Evolutionary conservation across 2,329 filamentous ascomycete genomes (phyloP).

Genomic region (Aspergillus japonicus): DNA sequence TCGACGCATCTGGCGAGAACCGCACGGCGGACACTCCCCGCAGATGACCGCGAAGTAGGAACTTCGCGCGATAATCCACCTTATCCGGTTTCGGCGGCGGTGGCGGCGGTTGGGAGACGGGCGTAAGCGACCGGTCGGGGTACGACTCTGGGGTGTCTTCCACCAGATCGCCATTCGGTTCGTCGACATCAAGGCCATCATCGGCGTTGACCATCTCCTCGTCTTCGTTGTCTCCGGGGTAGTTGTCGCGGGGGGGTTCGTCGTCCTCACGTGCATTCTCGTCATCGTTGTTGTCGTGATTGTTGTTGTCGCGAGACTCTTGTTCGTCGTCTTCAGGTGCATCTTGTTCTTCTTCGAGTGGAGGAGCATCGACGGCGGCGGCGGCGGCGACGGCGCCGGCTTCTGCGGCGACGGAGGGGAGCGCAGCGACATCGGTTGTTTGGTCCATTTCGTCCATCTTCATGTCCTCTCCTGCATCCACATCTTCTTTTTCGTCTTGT

Average conservation of each 20-base stretch:
- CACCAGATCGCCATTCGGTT: constrained; percentile 18
- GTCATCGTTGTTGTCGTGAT: no score
- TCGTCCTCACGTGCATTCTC: no score
- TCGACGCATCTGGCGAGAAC: constrained; percentile 85
- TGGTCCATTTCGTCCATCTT: background rate
- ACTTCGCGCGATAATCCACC: constrained; percentile 67
- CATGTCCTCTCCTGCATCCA: constrained; percentile 6
- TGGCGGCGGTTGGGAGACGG: constrained; percentile 40
- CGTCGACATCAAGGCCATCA: constrained; percentile 18
- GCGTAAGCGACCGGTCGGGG: constrained; percentile 34
- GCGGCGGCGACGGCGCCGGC: background rate
- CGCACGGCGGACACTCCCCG: constrained; percentile 79
- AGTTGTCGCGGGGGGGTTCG: background rate
- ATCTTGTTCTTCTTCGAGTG: background rate
- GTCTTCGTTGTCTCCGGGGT: background rate
- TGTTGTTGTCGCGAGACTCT: no score
- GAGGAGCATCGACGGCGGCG: background rate
- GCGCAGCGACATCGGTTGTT: background rate
- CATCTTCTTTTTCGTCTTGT: background rate
- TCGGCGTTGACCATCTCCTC: background rate
- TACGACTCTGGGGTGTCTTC: constrained; percentile 15
- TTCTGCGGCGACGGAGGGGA: background rate
- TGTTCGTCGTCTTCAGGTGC: background rate
- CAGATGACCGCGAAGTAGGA: constrained; percentile 74
- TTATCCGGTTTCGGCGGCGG: constrained; percentile 52